Percentiles rank a stretch among this genome's conserved stretches.
These are phyloP conservation scores for Periconia sp. DNA, from an alignment of 2,329 filamentous ascomycete species.

Conservation along the genomic window DNA sequence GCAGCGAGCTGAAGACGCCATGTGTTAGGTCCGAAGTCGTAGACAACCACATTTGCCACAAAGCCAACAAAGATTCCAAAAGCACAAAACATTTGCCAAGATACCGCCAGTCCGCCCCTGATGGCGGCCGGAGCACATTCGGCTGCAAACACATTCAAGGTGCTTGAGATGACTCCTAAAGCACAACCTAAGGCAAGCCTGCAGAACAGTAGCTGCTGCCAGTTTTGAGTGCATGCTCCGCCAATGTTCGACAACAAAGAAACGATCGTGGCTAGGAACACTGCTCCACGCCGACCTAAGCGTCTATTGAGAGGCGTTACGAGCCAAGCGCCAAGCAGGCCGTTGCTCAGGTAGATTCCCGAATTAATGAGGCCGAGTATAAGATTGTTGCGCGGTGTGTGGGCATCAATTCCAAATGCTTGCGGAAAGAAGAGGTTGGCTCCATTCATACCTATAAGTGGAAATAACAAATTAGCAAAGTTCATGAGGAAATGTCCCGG, in stretches of 20 bases:
- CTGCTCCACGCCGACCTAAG: slow-evolving; percentile 30
- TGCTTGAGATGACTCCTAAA: slow-evolving; percentile 1
- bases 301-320: slow-evolving; percentile 29
- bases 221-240: slow-evolving; percentile 7
- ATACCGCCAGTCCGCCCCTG: slow-evolving; percentile 48
- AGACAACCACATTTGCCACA: slow-evolving; percentile 42
- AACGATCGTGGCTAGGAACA: slow-evolving; percentile 32
- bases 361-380: slow-evolving; percentile 33
- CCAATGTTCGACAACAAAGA: slow-evolving; percentile 13
- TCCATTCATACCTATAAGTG: no score
- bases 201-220: slow-evolving; percentile 8
- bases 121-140: slow-evolving; percentile 46
- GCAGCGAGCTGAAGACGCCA: slow-evolving; percentile 38
- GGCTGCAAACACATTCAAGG: slow-evolving; percentile 27
- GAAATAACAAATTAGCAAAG: no score
- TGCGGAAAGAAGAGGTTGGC: slow-evolving; percentile 65
- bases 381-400: slow-evolving; percentile 17
- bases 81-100: slow-evolving; percentile 45
- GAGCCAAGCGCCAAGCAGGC: slow-evolving; percentile 19
- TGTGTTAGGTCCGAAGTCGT: slow-evolving; percentile 26
- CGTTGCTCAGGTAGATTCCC: slow-evolving; percentile 8
- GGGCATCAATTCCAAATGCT: slow-evolving; percentile 54
- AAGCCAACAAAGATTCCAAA: slow-evolving; percentile 38
- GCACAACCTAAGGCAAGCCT: slow-evolving; percentile 3
- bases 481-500: no score